phyloP scores from a whole-genome alignment of 2,329 filamentous ascomycete species.

The Coniochaeta sp. region DNA sequence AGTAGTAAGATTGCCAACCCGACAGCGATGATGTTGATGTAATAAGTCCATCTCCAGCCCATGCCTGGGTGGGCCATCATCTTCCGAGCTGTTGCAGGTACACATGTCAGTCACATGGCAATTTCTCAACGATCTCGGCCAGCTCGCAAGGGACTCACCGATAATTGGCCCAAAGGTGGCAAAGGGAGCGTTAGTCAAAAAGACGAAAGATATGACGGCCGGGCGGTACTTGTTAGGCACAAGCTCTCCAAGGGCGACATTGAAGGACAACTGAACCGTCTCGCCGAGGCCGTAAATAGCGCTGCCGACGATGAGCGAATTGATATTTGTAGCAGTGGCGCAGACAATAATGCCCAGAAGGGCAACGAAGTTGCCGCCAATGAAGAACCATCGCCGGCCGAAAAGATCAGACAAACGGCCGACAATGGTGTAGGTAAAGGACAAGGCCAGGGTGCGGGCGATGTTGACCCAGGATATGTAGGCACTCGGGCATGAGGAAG shows the following conservation, averaged over 20 bases:
- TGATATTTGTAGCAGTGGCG: constrained; percentile 21
- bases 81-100: neutral
- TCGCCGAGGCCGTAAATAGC: constrained; percentile 26
- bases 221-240: constrained; percentile 33
- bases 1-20: constrained; percentile 23
- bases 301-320: constrained; percentile 24
- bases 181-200: constrained; percentile 24
- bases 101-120: neutral
- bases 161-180: constrained; percentile 27
- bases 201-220: constrained; percentile 23
- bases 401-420: constrained; percentile 30
- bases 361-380: constrained; percentile 26
- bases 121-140: neutral
- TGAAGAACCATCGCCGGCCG: constrained; percentile 29
- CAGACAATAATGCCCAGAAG: constrained; percentile 27
- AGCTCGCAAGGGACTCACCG: constrained; percentile 14
- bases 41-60: constrained; percentile 31
- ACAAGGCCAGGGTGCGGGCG: constrained; percentile 23
- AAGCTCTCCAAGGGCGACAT: constrained; percentile 29
- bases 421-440: constrained; percentile 25
- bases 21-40: constrained; percentile 29
- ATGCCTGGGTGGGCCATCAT: constrained; percentile 14
- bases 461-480: constrained; percentile 27
- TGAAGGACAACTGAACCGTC: constrained; percentile 27
- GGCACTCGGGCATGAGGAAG: constrained; percentile 16